These are phyloP conservation scores for Acanthamoeba triangularis DNA, from an alignment of 208 protist species.

Conservation along the genomic window DNA sequence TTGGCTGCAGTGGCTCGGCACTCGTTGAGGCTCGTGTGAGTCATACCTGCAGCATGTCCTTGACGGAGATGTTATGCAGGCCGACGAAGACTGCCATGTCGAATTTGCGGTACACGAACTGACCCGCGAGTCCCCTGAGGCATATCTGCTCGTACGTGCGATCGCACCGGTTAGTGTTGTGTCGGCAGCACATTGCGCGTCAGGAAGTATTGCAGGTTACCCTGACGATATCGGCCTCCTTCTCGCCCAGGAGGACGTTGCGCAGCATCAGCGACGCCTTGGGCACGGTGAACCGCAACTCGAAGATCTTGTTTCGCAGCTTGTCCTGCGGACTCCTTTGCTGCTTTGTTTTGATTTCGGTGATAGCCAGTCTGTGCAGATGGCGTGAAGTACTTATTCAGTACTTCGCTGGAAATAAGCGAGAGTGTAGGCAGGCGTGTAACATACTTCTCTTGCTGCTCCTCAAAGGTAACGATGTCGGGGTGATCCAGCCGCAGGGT, in stretches of 20 bases:
- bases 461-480: slow-evolving; percentile 46
- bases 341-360: slow-evolving; percentile 36
- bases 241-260: slow-evolving; percentile 31
- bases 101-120: slow-evolving; percentile 77
- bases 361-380: not conserved
- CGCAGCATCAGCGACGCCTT: slow-evolving; percentile 68
- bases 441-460: slow-evolving; percentile 21
- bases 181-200: not conserved
- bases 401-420: not conserved
- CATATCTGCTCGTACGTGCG: not conserved
- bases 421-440: not conserved
- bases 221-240: slow-evolving; percentile 68
- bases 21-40: too few species aligned
- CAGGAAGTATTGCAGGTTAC: not conserved
- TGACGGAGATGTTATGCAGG: slow-evolving; percentile 49
- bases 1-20: not conserved
- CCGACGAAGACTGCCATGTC: slow-evolving; percentile 60
- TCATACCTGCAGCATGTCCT: slow-evolving; percentile 61
- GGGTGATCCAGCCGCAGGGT: slow-evolving; percentile 40
- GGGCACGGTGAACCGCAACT: slow-evolving; percentile 53
- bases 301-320: slow-evolving; percentile 70
- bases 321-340: slow-evolving; percentile 48
- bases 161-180: not conserved
- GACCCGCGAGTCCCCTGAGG: slow-evolving; percentile 3
- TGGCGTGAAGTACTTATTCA: not conserved